These are phyloP conservation scores for Paramarasmius palmivorus DNA, from an alignment of 1,284 basidiomycete species.

Conservation along the genomic window DNA sequence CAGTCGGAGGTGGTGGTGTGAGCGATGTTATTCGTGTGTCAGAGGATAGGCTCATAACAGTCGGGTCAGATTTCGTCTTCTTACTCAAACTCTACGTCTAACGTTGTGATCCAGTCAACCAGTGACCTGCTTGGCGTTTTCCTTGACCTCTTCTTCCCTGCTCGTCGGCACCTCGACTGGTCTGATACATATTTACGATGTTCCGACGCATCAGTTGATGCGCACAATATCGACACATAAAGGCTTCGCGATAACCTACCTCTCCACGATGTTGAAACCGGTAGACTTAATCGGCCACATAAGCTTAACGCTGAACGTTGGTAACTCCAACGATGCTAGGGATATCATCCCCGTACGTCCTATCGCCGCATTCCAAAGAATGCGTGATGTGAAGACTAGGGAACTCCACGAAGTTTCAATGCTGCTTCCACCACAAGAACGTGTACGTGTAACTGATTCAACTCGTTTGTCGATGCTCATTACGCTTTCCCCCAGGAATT, in stretches of 20 bases:
- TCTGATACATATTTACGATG: slow-evolving; percentile 81
- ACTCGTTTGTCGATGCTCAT: too few species aligned
- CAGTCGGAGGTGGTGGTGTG: slow-evolving; percentile 74
- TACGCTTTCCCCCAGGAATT: slow-evolving; percentile 25
- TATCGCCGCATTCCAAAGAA: slow-evolving; percentile 69
- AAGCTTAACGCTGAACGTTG: slow-evolving; percentile 48
- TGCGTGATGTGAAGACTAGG: slow-evolving; percentile 63
- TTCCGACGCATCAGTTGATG: slow-evolving; percentile 87
- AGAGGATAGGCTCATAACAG: slow-evolving; percentile 62
- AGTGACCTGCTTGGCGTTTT: slow-evolving; percentile 75
- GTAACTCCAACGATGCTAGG: slow-evolving; percentile 44
- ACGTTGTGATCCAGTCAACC: slow-evolving; percentile 51
- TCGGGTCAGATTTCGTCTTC: slow-evolving; percentile 46
- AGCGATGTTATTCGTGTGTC: slow-evolving; percentile 69
- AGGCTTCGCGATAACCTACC: slow-evolving; percentile 70
- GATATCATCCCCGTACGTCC: slow-evolving; percentile 67
- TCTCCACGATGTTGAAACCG: slow-evolving; percentile 79
- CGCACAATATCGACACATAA: slow-evolving; percentile 78
- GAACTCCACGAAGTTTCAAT: slow-evolving; percentile 68
- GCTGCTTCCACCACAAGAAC: slow-evolving; percentile 49
- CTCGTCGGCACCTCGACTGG: slow-evolving; percentile 76
- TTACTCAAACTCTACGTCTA: slow-evolving; percentile 7
- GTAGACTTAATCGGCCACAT: slow-evolving; percentile 81
- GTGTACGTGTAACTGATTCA: slow-evolving; percentile 40
- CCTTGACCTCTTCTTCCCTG: slow-evolving; percentile 71